phyloP scores from a whole-genome alignment of 2,329 filamentous ascomycete genomes.

The Ophiostoma pallidulum region DNA sequence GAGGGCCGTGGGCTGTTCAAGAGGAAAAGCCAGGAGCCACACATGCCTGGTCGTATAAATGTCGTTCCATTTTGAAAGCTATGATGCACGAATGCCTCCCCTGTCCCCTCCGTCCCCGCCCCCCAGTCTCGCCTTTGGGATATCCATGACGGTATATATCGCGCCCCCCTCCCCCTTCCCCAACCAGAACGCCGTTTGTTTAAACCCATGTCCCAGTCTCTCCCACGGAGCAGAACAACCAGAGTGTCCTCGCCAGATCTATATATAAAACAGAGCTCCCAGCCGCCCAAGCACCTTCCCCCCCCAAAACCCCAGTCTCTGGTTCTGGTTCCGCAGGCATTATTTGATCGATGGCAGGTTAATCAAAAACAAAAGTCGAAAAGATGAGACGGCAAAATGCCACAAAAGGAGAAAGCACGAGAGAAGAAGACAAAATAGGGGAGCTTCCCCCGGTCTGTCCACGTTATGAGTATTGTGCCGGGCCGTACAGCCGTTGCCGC shows the following conservation, averaged over 20 bases:
- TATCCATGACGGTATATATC: no score
- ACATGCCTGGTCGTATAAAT: no score
- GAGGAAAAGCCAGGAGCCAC: no score
- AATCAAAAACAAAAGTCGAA: background rate
- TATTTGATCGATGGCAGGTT: slow-evolving; percentile 9
- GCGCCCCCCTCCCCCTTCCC: no score
- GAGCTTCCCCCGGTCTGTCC: background rate
- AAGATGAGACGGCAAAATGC: background rate
- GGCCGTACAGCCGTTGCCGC: slow-evolving; percentile 40
- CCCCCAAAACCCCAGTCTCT: no score
- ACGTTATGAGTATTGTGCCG: slow-evolving; percentile 18
- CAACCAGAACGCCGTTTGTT: background rate
- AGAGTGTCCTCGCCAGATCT: background rate
- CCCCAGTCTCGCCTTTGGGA: no score
- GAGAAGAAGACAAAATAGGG: background rate
- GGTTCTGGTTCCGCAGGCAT: slow-evolving; percentile 11
- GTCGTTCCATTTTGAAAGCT: no score
- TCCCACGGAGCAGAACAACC: background rate
- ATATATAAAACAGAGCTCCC: background rate
- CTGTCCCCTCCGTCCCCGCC: no score
- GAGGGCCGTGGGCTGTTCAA: no score
- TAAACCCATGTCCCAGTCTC: no score
- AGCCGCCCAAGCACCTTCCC: background rate
- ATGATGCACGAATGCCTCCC: no score
- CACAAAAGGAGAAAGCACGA: background rate